Evolutionary conservation across 495 filamentous ascomycete species (phyloP), one percentile per base, ranked within the genome.

Genomic region (Podospora pseudoanserina): DNA sequence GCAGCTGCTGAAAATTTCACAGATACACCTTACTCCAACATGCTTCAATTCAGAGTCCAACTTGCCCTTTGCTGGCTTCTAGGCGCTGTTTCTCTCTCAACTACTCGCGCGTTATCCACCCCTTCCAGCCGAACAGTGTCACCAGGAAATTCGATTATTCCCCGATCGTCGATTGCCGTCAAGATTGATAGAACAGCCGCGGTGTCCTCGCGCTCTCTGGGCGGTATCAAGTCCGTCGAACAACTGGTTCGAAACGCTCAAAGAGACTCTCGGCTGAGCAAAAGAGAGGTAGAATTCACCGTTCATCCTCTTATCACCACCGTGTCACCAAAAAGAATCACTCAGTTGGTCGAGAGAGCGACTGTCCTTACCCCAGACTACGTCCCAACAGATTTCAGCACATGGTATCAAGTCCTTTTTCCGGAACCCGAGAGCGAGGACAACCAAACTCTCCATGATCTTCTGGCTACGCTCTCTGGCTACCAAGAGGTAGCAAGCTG

Each of bases 401-500:
- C 55, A 7, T 58, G 55, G 55, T 58, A 58, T 26, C 55, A 58
- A 13, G 55, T 58, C 0, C 55, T 58, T 19, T 58, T 58, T 11
- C 6, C 15, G 4, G 19, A 4, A n/a, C n/a, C 55, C n/a, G 18
- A 5, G 1, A 6, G n/a, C n/a, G 55, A 58, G 11, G 9, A 58
- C n/a, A n/a, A 13, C 55, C 55, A 58, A 3, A 18, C 7, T 2
- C 3, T 58, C 23, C 4, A 4, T 19, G 55, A 58, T 4, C 13
- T 58, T 26, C 55, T 58, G n/a, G 23, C n/a, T 4, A 23, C 4
- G 18, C 55, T 58, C 7, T 19, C 55, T n/a, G 55, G 55, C 4
- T 58, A 58, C n/a, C n/a, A 58, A 7, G 55, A 58, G 55, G 19
- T 58, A 2, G 23, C 55, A 58, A 58, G 55, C n/a, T 58, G 55